These are phyloP conservation scores for Beauveria australis DNA, from an alignment of 2,329 filamentous ascomycete species.

Conservation along the genomic window DNA sequence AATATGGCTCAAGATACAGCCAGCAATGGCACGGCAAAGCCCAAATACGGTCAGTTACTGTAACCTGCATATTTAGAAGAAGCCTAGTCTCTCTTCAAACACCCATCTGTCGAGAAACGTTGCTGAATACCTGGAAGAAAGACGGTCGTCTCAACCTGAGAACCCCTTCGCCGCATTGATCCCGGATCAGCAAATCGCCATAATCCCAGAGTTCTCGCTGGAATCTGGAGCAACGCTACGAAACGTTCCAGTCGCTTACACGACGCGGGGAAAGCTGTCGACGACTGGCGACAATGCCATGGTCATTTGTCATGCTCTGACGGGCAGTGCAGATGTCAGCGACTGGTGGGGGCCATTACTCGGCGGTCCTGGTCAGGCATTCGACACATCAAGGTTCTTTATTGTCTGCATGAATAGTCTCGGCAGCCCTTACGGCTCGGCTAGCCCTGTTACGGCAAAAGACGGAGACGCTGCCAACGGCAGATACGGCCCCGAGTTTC, in stretches of 20 bases:
- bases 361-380: conserved; percentile 68
- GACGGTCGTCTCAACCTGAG: conserved; percentile 64
- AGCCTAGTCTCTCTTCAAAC: not conserved
- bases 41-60: conserved; percentile 11
- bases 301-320: conserved; percentile 77
- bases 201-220: conserved; percentile 82
- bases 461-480: conserved; percentile 68
- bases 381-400: conserved; percentile 78
- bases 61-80: too few species aligned
- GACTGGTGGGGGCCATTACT: conserved; percentile 87
- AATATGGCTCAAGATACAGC: not conserved
- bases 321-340: conserved; percentile 73
- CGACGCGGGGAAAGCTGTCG: conserved; percentile 54
- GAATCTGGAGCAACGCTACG: conserved; percentile 80
- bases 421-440: conserved; percentile 77
- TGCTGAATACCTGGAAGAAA: conserved; percentile 61
- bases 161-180: conserved; percentile 87
- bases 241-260: conserved; percentile 67
- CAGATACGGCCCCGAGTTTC: conserved; percentile 90
- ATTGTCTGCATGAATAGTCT: conserved; percentile 80
- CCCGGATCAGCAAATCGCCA: conserved; percentile 76
- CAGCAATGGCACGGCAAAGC: conserved; percentile 7
- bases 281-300: conserved; percentile 56
- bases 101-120: conserved; percentile 28
- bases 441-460: conserved; percentile 82